Base-by-base conservation (phyloP, 495 filamentous ascomycete species). In the Talaromyces trachyspermus region DNA sequence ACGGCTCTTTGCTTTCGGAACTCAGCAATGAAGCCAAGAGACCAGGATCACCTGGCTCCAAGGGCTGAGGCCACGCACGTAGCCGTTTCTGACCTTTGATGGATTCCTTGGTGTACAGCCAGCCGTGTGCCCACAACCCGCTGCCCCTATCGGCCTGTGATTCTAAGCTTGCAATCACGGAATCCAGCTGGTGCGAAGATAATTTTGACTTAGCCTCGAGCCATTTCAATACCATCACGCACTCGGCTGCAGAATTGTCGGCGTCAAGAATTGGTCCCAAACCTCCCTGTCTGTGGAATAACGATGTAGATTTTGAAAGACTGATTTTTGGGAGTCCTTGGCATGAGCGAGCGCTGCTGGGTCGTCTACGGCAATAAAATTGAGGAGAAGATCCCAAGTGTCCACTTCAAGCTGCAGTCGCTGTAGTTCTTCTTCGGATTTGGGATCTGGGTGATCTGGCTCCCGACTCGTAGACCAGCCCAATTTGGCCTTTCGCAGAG, bases 81-180 rank as follows among this genome's bases (percentile, higher is more conserved):
- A 92, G 56, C 41, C 86, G 83, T 66, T 97, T 98, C 61, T 88
- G 81, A 27, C 82, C 76, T 68, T 98, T 98, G 61, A 98, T 85
- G 14, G 83, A 81, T 55, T 85, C 82, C 51, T 88, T 86, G 1
- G 94, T 95, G 58, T 94, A 85, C 19, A 96, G 74, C 90, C 90
- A 95, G 20, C 91, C 89, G 58, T 87, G 80, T 9, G 85, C 78
- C 68, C 90, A 85, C 2, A 86, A 52, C 56, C 79, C 69, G 69
- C 80, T 63, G 59, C 82, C 68, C 69, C 82, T 62, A 63, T 86
- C 78, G 66, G 85, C 59, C 35, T 69, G 63, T 11, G 52, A 50
- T 52, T 82, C 77, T 38, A 89, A 77, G 52, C 87, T 79, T 47
- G 80, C 74, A 43, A 89, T 83, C 17, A 94, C 65, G 11, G 78